These are phyloP conservation scores for Teratosphaeria zuluensis DNA, from an alignment of 2,329 filamentous ascomycete species.

Conservation along the genomic window DNA sequence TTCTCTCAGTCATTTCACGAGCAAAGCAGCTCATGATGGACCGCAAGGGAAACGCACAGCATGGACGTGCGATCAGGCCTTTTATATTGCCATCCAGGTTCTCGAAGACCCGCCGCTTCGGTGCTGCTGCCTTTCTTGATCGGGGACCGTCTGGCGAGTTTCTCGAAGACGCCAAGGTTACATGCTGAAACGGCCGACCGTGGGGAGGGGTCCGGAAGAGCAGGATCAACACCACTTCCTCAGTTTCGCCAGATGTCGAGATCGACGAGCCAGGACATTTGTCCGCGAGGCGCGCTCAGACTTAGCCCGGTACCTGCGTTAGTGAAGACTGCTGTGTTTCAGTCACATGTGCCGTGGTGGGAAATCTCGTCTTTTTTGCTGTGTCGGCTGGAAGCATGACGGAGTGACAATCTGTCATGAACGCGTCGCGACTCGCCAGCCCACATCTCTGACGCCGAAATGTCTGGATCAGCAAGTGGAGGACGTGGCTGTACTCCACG, in stretches of 20 bases:
- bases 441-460: background rate
- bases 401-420: background rate
- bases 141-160: background rate
- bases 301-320: constrained; percentile 7
- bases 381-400: background rate
- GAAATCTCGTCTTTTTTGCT: background rate
- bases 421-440: constrained; percentile 12
- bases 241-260: background rate
- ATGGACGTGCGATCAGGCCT: background rate
- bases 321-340: constrained; percentile 12
- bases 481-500: background rate
- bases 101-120: background rate
- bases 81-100: background rate
- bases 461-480: background rate
- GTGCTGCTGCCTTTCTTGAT: background rate
- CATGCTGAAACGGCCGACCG: constrained; percentile 13
- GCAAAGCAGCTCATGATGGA: background rate
- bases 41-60: background rate
- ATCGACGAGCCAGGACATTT: constrained; percentile 1
- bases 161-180: constrained; percentile 6
- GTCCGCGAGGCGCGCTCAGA: background rate
- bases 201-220: constrained; percentile 5
- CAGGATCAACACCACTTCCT: background rate
- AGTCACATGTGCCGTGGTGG: constrained; percentile 6
- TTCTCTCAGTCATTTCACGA: background rate